A percentile compares a stretch with the other conserved stretches of the same genome.
Evolutionary conservation across 129 eudicot species (phyloP).

Genomic region (Helianthus tuberosus): DNA sequence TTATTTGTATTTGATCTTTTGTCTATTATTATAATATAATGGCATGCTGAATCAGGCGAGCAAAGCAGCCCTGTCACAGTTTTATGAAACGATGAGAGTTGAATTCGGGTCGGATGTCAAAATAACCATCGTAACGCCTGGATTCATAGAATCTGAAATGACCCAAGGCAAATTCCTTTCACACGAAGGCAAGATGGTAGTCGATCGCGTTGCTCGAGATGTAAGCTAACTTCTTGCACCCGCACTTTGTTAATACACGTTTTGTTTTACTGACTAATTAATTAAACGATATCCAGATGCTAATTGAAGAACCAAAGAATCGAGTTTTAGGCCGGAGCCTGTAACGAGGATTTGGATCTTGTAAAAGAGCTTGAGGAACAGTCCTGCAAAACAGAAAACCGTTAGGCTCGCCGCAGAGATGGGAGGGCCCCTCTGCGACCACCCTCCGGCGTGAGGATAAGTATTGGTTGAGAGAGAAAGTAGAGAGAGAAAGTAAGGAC

Average conservation of each 20-base stretch:
- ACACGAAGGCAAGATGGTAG: constrained; percentile 47
- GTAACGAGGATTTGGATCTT: too few relatives aligned
- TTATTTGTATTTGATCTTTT: too few relatives aligned
- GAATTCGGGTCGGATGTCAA: constrained; percentile 60
- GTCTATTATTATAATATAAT: too few relatives aligned
- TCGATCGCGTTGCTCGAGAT: constrained; percentile 65
- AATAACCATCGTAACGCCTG: constrained; percentile 68
- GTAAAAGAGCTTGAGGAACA: too few relatives aligned
- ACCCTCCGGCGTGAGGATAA: too few relatives aligned
- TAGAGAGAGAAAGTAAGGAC: too few relatives aligned
- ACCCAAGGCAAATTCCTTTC: constrained; percentile 60
- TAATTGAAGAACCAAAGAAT: too few relatives aligned
- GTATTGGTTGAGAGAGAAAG: too few relatives aligned
- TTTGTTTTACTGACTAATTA: neutral
- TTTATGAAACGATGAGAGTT: constrained; percentile 68
- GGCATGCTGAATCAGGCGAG: constrained; percentile 56
- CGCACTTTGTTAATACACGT: neutral
- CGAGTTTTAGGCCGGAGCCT: too few relatives aligned
- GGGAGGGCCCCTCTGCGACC: too few relatives aligned
- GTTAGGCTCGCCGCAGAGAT: too few relatives aligned
- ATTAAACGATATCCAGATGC: constrained; percentile 19
- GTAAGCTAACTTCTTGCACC: constrained; percentile 17
- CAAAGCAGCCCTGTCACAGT: constrained; percentile 66
- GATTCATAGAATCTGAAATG: constrained; percentile 62
- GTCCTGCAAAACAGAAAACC: too few relatives aligned